Base-by-base conservation (phyloP, 129 eudicot genomes). In the Artemisia tridentata region DNA sequence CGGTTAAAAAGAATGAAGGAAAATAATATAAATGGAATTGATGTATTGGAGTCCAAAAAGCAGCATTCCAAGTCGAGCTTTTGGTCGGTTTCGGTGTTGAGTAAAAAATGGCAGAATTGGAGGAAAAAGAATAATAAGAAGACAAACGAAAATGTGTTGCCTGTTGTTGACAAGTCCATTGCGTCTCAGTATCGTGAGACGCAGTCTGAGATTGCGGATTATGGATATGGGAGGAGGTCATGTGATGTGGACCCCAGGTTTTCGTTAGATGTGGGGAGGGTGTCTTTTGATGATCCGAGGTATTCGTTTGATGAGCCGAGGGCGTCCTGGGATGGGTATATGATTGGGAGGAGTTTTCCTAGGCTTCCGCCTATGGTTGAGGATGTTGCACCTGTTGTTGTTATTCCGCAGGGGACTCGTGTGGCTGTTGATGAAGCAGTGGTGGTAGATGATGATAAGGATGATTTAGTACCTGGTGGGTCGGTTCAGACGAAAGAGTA, bases 261-360 rank as follows among this genome's bases (percentile, higher is more conserved):
- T 27, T 92, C 97, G 4, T 85, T 91, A 12, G 97, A 91, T 66
- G 92, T 85, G 31, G 90, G 90, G n/a, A 80, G 96, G 81, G 84
- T 92, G 50, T 89, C 96, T 13, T 83, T 85, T 72, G 98, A 92
- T 70, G 96, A 86, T 72, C 83, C 88, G 38, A 78, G 98, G n/a
- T 85, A 80, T 51, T 92, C 98, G 12, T 85, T 89, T 63, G 98
- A 92, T n/a, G 90, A 92, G 77, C 98, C 96, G 65, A 79, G 98
- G 51, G 98, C 98, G 47, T 86, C 95, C 5, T 92, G 98, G 98
- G 98, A 92, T 52, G 98, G 98, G 2, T 78, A 89, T 43, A 16
- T 89, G 65, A 83, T 81, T 25, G 96, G 96, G 14, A 75, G 88
- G 84, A 80, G 72, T 3, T 85, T 89, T 61, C 84, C 96, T 3